Evolutionary conservation across 306 rosid genomes (phyloP).

Genomic region (Quercus parvula): DNA sequence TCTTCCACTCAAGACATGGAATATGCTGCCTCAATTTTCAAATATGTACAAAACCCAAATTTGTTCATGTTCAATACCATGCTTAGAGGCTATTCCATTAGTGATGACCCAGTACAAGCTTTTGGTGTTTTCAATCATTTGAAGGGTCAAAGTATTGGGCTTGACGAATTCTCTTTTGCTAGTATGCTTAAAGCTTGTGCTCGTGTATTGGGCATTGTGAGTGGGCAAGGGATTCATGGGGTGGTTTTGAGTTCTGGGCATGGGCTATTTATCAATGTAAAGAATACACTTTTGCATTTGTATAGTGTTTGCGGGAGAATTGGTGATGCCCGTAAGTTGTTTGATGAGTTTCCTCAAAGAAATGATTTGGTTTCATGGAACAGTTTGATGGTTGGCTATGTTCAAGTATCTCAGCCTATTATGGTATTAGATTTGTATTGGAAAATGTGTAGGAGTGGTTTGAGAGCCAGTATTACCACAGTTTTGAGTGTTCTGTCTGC

Average conservation of each 20-base stretch:
- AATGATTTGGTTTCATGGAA: slow-evolving; percentile 67
- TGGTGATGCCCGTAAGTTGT: slow-evolving; percentile 51
- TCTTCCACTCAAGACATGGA: slow-evolving; percentile 43
- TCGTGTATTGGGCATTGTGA: slow-evolving; percentile 32
- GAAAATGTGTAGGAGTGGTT: slow-evolving; percentile 39
- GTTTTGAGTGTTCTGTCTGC: slow-evolving; percentile 52
- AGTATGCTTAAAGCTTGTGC: slow-evolving; percentile 54
- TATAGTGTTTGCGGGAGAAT: slow-evolving; percentile 47
- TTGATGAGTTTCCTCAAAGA: slow-evolving; percentile 49
- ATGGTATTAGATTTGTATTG: slow-evolving; percentile 43
- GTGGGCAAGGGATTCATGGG: slow-evolving; percentile 66
- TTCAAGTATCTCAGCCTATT: slow-evolving; percentile 38
- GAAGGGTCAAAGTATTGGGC: slow-evolving; percentile 28
- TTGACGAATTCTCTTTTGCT: slow-evolving; percentile 57
- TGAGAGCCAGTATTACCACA: slow-evolving; percentile 41
- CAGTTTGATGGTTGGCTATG: slow-evolving; percentile 63
- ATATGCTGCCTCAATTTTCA: slow-evolving; percentile 63
- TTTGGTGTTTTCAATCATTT: slow-evolving; percentile 48
- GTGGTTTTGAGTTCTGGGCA: slow-evolving; percentile 50
- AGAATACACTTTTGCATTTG: slow-evolving; percentile 51
- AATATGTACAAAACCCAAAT: slow-evolving; percentile 42
- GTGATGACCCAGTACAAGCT: slow-evolving; percentile 42
- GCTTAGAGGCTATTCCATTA: slow-evolving; percentile 57
- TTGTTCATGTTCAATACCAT: slow-evolving; percentile 70
- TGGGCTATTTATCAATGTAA: slow-evolving; percentile 41